Evolutionary conservation across 2,329 filamentous ascomycete genomes (phyloP), one percentile per base, ranked within the genome.

Genomic region (Sporothrix curviconia): DNA sequence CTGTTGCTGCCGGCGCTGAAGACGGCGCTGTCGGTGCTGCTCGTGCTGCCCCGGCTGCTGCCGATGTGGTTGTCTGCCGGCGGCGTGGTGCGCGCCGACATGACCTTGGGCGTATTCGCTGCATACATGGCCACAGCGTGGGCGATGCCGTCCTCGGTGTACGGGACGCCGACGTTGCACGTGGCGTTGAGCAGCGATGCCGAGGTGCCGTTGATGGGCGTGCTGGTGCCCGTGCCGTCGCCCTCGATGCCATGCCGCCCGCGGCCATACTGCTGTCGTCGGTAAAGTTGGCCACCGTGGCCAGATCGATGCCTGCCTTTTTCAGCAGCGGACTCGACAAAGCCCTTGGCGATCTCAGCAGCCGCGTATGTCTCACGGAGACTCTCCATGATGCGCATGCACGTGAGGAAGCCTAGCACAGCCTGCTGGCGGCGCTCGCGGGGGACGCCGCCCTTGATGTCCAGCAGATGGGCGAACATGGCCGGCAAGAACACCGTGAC

Each of bases 311-410:
- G 57, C 89, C 85, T 8, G 90, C 90, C 74, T 95, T 95, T 61
- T 89, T 85, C 61, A 96, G 87, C 1, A 91, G 90, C 1, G n/a
- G 91, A 90, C 68, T 95, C 90, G n/a, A 96, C 79, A 75, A 96
- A 96, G 2, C 89, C 89, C 1, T 89, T 92, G n/a, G 90, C 91
- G 66, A 94, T 96, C 70, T 96, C 92, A n/a, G 92, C 92, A 0
- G 92, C 91, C 0, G 91, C 86, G 67, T 97, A 96, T 30, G 91
- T 89, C 67, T 96, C 90, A 37, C 91, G 84, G 17, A 97, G 79
- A 62, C 86, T 87, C 69, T 91, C 86, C 78, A 96, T 88, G 59
- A 96, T 90, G 47, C 86, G 82, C 90, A 96, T 96, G 73, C 92
- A 96, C 69, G 91, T 87, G 64, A 87, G 87, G 75, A 96, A 96